Percentiles rank a stretch among this genome's conserved stretches.
Evolutionary conservation across 257 asterid species (phyloP).

Genomic region (Striga asiatica): DNA sequence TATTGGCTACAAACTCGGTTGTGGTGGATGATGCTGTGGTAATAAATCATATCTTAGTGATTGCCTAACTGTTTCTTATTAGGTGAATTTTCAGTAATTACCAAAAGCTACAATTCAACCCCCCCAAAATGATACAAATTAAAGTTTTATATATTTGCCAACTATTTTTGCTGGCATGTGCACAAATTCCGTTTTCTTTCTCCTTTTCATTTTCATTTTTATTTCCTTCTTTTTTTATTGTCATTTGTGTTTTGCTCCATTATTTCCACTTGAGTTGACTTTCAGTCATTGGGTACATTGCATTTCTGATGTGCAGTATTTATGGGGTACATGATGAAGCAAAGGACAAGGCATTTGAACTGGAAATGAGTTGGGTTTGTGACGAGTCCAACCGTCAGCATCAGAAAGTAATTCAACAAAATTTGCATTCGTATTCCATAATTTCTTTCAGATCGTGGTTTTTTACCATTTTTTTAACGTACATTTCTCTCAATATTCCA

Average conservation of each 20-base stretch:
- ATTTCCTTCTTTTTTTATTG: background rate
- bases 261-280: background rate
- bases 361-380: conserved; percentile 98
- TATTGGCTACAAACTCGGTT: background rate
- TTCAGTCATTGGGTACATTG: conserved; percentile 1
- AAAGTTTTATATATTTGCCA: too few species aligned
- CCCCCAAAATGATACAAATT: too few species aligned
- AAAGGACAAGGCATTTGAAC: conserved; percentile 93
- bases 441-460: background rate
- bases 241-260: conserved; percentile 1
- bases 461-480: too few species aligned
- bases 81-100: background rate
- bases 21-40: background rate
- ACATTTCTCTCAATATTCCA: too few species aligned
- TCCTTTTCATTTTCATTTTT: too few species aligned
- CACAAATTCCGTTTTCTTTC: too few species aligned
- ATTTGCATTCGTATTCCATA: background rate
- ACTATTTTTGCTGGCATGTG: background rate
- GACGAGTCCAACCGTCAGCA: conserved; percentile 96
- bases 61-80: background rate
- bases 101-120: too few species aligned
- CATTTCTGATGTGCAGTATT: conserved; percentile 38
- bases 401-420: conserved; percentile 55
- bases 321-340: conserved; percentile 96
- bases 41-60: background rate